Base-by-base conservation (phyloP, 306 rosid species). In the Gynostemma pentaphyllum region DNA sequence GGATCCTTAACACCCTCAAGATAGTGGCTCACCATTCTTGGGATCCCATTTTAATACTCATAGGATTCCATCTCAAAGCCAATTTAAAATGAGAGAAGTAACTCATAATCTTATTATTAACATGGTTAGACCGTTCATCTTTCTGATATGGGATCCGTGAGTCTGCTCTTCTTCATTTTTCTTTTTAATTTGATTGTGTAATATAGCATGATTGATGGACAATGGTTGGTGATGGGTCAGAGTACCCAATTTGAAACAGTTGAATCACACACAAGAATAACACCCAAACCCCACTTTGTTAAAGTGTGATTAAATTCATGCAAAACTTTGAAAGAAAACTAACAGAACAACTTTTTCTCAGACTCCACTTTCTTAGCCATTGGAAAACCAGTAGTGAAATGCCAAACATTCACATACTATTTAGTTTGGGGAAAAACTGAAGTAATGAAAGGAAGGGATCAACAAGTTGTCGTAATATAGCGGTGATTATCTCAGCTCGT, bases 181-280 rank as follows among this genome's bases (percentile, higher is more conserved):
- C 7, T 27, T 18, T 9, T 5, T 4, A 16, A 56, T 68, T 56
- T 59, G 45, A 57, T 57, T 36, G 28, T 45, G 54, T 42, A 23
- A 63, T 74, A 56, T 61, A 64, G 55, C 83, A 82, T 83, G 78
- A 83, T 85, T 78, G 74, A 77, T 30, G 78, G 73, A 81, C 81
- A 78, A 78, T 72, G 83, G 86, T 79, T 76, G 88, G 86, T 84
- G 74, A 78, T 75, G 78, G 79, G 88, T 84, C 88, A 72, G 63
- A 71, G 76, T 61, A 4, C 5, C 5, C 29, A 36, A 16, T 59
- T 59, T 19, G 29, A 59, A 37, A 39, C 22, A 37, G 66, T 23
- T 60, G 66, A n/a, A n/a, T 48, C 66, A 37, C 66, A 21, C 66
- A 34, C 22, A 39, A 39, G 13, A 60, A 60, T 39, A 45, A 45